phyloP scores from a whole-genome alignment of 176 grass and related monocot species.

The Raddia guianensis region DNA sequence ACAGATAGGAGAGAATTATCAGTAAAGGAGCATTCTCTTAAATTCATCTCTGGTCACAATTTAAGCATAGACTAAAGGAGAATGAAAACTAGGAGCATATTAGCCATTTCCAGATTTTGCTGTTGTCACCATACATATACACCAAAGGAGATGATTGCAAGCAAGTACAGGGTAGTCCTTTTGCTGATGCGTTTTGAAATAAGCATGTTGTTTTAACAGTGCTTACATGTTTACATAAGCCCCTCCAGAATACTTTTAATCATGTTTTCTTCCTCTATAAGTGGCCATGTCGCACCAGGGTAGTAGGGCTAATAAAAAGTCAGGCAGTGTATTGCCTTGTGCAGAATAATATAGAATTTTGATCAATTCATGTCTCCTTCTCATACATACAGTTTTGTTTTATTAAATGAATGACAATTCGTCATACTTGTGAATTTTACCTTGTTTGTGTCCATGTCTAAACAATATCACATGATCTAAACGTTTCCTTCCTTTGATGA shows the following conservation, averaged over 20 bases:
- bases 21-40: not conserved
- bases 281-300: too few species aligned
- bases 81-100: not conserved
- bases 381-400: not conserved
- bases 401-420: not conserved
- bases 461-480: not conserved
- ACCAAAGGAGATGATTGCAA: not conserved
- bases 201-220: not conserved
- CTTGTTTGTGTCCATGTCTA: not conserved
- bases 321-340: not conserved
- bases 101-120: not conserved
- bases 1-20: not conserved
- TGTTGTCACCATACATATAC: constrained; percentile 11
- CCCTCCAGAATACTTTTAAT: not conserved
- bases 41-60: not conserved
- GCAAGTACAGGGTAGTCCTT: constrained; percentile 13
- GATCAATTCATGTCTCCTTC: not conserved
- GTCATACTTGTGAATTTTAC: not conserved
- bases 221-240: not conserved
- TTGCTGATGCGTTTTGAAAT: not conserved
- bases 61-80: not conserved
- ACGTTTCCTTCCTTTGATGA: not conserved
- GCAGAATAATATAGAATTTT: not conserved
- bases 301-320: not conserved
- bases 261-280: not conserved